Conservation (phyloP, 768 basidiomycete species). For the Lactarius trivialis region DNA sequence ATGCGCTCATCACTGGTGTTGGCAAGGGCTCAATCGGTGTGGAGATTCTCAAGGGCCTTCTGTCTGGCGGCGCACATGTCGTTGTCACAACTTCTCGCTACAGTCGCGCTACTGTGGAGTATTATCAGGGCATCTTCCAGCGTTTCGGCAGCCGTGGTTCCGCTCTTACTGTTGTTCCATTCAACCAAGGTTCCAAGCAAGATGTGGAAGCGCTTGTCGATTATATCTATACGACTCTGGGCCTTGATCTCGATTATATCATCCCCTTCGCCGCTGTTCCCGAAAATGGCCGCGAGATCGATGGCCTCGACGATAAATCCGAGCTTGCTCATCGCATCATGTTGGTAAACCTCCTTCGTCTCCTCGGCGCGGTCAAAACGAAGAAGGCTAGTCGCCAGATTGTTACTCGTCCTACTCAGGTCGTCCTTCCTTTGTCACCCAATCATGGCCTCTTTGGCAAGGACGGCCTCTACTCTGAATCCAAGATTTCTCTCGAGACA, state of each 20-base stretch:
- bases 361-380: constrained; percentile 93
- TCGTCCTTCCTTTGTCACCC: constrained; percentile 94
- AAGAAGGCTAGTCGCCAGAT: constrained; percentile 98
- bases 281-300: constrained; percentile 98
- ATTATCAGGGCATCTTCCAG: constrained; percentile 98
- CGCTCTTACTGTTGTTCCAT: constrained; percentile 95
- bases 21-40: constrained; percentile 98
- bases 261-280: constrained; percentile 98
- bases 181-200: constrained; percentile 98
- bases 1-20: constrained; percentile 94
- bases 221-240: constrained; percentile 93
- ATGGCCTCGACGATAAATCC: constrained; percentile 92
- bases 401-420: constrained; percentile 96
- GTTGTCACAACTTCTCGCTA: constrained; percentile 98
- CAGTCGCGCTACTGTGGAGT: constrained; percentile 91
- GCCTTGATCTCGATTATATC: constrained; percentile 97
- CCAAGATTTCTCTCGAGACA: constrained; percentile 96
- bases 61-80: constrained; percentile 94
- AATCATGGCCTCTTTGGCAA: constrained; percentile 98
- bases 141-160: constrained; percentile 91
- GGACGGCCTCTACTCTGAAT: constrained; percentile 96
- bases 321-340: constrained; percentile 98
- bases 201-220: constrained; percentile 97
- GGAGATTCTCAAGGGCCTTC: constrained; percentile 92
- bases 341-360: constrained; percentile 93